Evolutionary conservation across 2,329 filamentous ascomycete genomes (phyloP).

Genomic region (Colletotrichum destructivum): DNA sequence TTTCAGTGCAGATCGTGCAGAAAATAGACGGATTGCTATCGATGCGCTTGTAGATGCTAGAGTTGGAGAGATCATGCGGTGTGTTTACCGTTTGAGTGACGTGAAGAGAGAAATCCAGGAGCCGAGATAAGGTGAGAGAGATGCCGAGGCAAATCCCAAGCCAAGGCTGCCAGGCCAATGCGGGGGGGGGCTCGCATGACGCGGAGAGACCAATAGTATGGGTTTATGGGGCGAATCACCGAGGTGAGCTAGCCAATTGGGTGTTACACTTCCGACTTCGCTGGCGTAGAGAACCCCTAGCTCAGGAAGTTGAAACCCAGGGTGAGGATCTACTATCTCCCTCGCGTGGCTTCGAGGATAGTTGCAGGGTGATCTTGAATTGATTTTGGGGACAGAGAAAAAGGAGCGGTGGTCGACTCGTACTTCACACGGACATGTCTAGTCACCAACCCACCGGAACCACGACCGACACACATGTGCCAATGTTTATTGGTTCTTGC

Average conservation of each 20-base stretch:
- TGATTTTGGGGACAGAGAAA: too few relatives aligned
- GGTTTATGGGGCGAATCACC: not conserved
- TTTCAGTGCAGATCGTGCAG: not conserved
- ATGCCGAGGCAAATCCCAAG: constrained; percentile 34
- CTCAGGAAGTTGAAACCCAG: not conserved
- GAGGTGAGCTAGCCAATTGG: constrained; percentile 26
- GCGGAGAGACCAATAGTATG: not conserved
- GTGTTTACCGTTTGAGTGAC: constrained; percentile 7
- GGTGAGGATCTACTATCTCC: not conserved
- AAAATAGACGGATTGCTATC: not conserved
- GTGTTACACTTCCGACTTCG: constrained; percentile 36
- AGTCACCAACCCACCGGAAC: not conserved
- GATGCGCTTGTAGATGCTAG: not conserved
- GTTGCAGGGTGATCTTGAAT: too few relatives aligned
- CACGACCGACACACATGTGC: not conserved
- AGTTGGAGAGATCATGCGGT: not conserved
- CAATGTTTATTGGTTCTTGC: not conserved
- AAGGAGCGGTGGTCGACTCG: not conserved
- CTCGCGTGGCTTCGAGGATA: not conserved
- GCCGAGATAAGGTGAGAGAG: not conserved
- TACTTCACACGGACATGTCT: not conserved
- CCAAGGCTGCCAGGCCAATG: not conserved
- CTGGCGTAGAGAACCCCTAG: not conserved
- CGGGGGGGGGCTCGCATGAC: not conserved
- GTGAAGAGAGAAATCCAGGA: not conserved